Evolutionary conservation across 116 monocot genomes (phyloP).

Genomic region (Zostera marina): DNA sequence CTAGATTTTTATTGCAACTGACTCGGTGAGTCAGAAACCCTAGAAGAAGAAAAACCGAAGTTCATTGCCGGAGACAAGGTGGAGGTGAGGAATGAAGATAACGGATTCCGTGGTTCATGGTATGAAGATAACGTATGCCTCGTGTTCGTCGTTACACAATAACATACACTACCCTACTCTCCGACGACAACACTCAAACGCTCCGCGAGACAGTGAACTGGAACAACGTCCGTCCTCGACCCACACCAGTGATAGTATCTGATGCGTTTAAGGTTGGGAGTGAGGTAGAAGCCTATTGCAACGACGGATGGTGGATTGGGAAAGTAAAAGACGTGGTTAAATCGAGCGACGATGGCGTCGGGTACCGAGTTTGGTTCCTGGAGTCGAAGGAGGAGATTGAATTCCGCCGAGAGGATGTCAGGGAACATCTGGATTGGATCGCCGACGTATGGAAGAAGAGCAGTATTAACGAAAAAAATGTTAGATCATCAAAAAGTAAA

Average conservation of each 20-base stretch:
- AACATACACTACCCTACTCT: constrained; percentile 29
- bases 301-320: constrained; percentile 67
- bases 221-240: constrained; percentile 34
- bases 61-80: constrained; percentile 36
- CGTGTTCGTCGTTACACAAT: constrained; percentile 31
- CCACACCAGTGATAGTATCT: constrained; percentile 1
- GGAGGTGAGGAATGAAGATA: constrained; percentile 40
- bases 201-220: constrained; percentile 34
- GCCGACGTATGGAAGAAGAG: constrained; percentile 38
- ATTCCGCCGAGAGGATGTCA: constrained; percentile 18
- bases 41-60: neutral
- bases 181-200: constrained; percentile 7
- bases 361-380: constrained; percentile 25
- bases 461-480: no score
- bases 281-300: constrained; percentile 38
- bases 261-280: constrained; percentile 11
- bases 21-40: no score
- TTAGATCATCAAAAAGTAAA: no score
- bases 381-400: constrained; percentile 20
- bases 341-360: neutral
- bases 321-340: constrained; percentile 5
- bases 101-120: constrained; percentile 40
- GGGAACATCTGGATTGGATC: constrained; percentile 46
- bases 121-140: constrained; percentile 28
- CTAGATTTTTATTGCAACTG: no score